Evolutionary conservation across 148 eudicot genomes (phyloP), one percentile per base, ranked within the genome.

Genomic region (Cornus controversa): DNA sequence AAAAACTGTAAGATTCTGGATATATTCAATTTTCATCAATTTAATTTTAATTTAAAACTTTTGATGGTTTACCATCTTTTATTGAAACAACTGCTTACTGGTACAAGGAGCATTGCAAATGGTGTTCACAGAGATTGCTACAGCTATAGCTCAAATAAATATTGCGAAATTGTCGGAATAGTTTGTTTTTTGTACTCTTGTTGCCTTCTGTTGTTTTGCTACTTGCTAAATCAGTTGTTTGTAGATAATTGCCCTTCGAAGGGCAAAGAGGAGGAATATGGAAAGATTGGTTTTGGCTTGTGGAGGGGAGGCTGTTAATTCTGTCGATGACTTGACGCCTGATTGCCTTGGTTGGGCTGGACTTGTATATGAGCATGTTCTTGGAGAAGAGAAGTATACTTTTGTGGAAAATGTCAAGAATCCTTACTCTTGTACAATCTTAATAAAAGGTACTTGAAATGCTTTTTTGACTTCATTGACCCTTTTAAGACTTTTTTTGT

Each of bases 281-380:
- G 99, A 95, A 86, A 87, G 99, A 13, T 82, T 95, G 85, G 90
- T 95, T 77, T 88, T 95, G 90, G 97, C 99, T 76, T 95, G 99
- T 82, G 99, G 99, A 74, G 99, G 99, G 70, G 99, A 95, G 78
- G 96, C 96, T 77, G 90, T 95, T 47, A 93, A 93, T 74, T 95
- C 99, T 23, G 97, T 95, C 31, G 99, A 95, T 82, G 99, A 90
- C 81, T 66, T 93, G 78, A 91, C 92, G 77, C 92, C 96, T 40
- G 97, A 91, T 72, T 87, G 86, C 86, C 97, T 95, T 83, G 99
- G 99, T 60, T 95, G 99, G 97, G 99, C 99, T 79, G 99, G 99
- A 79, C 85, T 91, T 81, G 99, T 95, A 24, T 90, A 93, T 77
- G 97, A 93, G 82, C 99, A 95, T 84, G 96, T 95, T 70, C 94